Percentiles rank a stretch among this genome's conserved stretches.
These are phyloP conservation scores for Taxillus chinensis DNA, from an alignment of 164 flowering plant species.

Conservation along the genomic window DNA sequence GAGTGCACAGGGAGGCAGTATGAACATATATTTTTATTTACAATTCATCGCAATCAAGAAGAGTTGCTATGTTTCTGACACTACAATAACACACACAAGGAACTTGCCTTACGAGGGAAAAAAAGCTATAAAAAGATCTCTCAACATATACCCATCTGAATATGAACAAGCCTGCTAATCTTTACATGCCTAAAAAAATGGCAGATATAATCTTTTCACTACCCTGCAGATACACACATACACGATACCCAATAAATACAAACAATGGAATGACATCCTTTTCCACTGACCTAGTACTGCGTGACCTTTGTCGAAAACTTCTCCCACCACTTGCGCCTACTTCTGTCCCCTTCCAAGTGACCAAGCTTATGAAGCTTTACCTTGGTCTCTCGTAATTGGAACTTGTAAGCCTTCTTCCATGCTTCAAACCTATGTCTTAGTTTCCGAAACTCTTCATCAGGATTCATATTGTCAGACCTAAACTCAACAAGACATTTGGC, in stretches of 20 bases:
- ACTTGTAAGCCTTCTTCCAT: conserved; percentile 83
- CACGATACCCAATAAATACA: background rate
- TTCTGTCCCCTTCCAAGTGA: conserved; percentile 25
- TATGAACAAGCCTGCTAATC: conserved; percentile 13
- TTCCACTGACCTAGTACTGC: conserved; percentile 1
- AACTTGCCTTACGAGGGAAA: no score
- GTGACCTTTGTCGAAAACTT: conserved; percentile 21
- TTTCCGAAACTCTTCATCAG: conserved; percentile 52
- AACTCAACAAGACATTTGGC: conserved; percentile 39
- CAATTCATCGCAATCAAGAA: no score
- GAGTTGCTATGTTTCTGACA: background rate
- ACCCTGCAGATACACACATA: conserved; percentile 5
- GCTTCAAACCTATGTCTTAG: conserved; percentile 46
- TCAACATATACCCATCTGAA: conserved; percentile 2
- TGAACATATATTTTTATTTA: no score
- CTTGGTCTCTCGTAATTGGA: conserved; percentile 49
- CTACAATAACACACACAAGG: background rate
- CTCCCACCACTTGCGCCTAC: conserved; percentile 70
- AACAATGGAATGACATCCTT: background rate
- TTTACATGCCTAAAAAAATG: conserved; percentile 13
- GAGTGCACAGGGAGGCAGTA: no score
- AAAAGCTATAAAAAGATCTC: background rate
- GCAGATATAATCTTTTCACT: conserved; percentile 7
- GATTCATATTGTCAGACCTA: conserved; percentile 21
- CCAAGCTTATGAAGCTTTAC: conserved; percentile 46